Percentiles rank a stretch among this genome's conserved stretches.
Conservation (phyloP, 2,329 filamentous ascomycete species). For the Piedraia hortae region DNA sequence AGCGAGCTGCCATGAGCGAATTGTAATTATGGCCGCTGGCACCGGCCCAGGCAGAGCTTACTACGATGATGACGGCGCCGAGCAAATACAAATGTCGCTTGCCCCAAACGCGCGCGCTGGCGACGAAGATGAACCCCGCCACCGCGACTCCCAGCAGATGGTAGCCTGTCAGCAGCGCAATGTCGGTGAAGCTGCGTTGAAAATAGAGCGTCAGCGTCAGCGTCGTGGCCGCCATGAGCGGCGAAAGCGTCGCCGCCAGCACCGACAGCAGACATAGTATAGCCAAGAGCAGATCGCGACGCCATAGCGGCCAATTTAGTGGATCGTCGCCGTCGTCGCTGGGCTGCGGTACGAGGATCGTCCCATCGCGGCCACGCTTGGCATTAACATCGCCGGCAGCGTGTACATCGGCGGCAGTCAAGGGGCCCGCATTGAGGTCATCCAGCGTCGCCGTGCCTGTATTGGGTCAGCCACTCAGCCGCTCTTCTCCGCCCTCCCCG, state of each 20-base stretch:
- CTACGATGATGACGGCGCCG: conserved; percentile 44
- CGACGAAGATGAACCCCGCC: conserved; percentile 62
- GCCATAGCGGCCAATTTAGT: conserved; percentile 68
- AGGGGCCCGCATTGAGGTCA: conserved; percentile 12
- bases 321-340: conserved; percentile 80
- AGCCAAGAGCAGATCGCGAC: conserved; percentile 52
- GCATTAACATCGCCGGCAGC: conserved; percentile 4
- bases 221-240: conserved; percentile 71
- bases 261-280: conserved; percentile 57
- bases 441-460: conserved; percentile 18
- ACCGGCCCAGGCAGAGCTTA: conserved; percentile 54
- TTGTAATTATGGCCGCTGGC: conserved; percentile 37
- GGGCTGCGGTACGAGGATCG: conserved; percentile 65
- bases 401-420: no score
- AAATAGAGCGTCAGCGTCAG: conserved; percentile 47
- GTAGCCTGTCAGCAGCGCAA: conserved; percentile 65
- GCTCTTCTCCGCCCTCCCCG: not conserved
- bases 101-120: conserved; percentile 70
- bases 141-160: conserved; percentile 61
- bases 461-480: not conserved
- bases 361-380: conserved; percentile 9
- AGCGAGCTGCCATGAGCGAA: conserved; percentile 47
- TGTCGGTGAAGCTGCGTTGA: conserved; percentile 36
- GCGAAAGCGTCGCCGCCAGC: conserved; percentile 58
- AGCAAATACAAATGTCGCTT: conserved; percentile 71